Evolutionary conservation across 2,329 filamentous ascomycete species (phyloP).

Genomic region (Parastagonospora nodorum): DNA sequence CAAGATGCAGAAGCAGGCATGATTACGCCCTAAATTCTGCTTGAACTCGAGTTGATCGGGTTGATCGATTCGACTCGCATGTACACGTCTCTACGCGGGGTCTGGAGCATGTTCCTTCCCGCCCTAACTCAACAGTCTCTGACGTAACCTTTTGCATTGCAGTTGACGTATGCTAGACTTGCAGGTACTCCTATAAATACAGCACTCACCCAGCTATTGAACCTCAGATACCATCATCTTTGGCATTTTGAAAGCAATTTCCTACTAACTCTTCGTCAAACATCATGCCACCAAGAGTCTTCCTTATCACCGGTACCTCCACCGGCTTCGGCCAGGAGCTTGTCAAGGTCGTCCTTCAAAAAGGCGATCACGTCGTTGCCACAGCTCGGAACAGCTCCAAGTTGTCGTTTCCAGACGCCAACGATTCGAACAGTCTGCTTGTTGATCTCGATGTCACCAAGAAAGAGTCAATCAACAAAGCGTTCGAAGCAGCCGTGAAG

Average conservation of each 20-base stretch:
- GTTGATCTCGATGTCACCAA: slow-evolving; percentile 60
- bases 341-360: slow-evolving; percentile 49
- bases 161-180: slow-evolving; percentile 1
- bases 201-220: background rate
- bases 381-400: slow-evolving; percentile 54
- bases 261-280: background rate
- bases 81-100: background rate
- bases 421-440: slow-evolving; percentile 55
- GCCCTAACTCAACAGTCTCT: background rate
- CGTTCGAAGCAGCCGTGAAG: slow-evolving; percentile 51
- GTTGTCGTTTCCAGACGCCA: slow-evolving; percentile 45
- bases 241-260: background rate
- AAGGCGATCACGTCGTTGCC: slow-evolving; percentile 53
- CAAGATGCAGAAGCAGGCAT: no score
- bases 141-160: background rate
- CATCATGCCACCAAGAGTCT: slow-evolving; percentile 51
- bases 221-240: background rate
- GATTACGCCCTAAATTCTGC: no score
- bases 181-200: background rate
- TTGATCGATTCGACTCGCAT: background rate
- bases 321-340: slow-evolving; percentile 55
- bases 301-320: slow-evolving; percentile 54
- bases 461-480: slow-evolving; percentile 51
- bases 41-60: no score
- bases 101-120: background rate